phyloP scores from a whole-genome alignment of 768 basidiomycete genomes.

The Xerocomellus intermedius region DNA sequence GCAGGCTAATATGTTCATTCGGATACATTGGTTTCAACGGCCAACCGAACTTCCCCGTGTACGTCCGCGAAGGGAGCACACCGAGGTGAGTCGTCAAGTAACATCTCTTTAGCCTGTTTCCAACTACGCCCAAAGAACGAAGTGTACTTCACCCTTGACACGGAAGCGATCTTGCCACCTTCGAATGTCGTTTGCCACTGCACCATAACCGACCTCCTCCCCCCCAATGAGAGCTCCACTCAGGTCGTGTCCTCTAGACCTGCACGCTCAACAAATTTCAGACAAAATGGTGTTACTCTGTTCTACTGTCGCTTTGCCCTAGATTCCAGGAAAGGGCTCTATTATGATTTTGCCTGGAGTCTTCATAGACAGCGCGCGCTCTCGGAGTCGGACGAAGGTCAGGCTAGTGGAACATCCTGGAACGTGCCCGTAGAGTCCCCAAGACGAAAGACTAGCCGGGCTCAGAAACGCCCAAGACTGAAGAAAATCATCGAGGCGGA shows the following conservation, averaged over 20 bases:
- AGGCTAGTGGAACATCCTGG: constrained; percentile 44
- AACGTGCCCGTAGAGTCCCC: constrained; percentile 36
- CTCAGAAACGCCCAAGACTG: constrained; percentile 22
- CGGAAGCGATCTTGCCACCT: constrained; percentile 48
- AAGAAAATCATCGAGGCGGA: constrained; percentile 26
- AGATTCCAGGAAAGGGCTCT: constrained; percentile 57
- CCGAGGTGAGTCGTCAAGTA: constrained; percentile 45
- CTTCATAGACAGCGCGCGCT: constrained; percentile 44
- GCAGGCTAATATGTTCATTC: constrained; percentile 47
- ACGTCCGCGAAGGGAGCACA: constrained; percentile 58
- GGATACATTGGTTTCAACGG: constrained; percentile 75
- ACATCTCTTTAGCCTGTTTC: neutral
- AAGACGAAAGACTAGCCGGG: constrained; percentile 2
- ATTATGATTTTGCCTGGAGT: constrained; percentile 62
- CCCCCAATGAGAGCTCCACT: constrained; percentile 9
- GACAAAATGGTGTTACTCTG: constrained; percentile 18
- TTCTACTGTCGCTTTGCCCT: constrained; percentile 63
- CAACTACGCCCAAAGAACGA: constrained; percentile 53
- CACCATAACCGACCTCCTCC: constrained; percentile 37
- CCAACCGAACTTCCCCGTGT: constrained; percentile 61
- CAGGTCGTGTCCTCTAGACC: constrained; percentile 16
- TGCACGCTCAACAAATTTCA: constrained; percentile 10
- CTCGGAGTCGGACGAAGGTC: constrained; percentile 23
- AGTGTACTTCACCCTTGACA: constrained; percentile 62
- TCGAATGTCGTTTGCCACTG: constrained; percentile 53